Conservation (phyloP, 2,329 filamentous ascomycete genomes). For the Aspergillus puulaauensis region DNA sequence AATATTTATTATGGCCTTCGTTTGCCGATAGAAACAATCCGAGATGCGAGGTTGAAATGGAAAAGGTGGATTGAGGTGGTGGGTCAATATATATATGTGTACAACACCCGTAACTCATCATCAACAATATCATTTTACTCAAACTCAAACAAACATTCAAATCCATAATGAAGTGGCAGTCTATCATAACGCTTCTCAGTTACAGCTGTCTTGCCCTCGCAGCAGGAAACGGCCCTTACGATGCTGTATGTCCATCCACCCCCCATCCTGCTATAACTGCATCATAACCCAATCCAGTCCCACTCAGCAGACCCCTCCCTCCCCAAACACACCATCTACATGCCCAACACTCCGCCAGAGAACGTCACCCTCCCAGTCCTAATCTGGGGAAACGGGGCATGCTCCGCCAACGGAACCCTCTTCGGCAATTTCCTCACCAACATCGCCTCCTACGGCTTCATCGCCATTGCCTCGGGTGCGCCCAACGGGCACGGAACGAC, state of each 20-base stretch:
- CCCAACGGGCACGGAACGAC: neutral
- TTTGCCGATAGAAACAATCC: neutral
- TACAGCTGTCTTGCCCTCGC: neutral
- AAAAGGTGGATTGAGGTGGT: no score
- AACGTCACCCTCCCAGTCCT: conserved; percentile 7
- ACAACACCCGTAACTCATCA: neutral
- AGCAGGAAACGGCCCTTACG: conserved; percentile 1
- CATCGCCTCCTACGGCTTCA: conserved; percentile 10
- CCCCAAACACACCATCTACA: conserved; percentile 7
- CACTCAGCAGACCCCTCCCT: neutral
- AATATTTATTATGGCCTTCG: neutral
- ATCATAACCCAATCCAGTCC: neutral
- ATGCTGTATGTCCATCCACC: neutral
- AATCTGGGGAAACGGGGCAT: conserved; percentile 12
- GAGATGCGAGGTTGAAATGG: neutral
- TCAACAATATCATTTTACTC: neutral
- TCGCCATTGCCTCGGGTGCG: conserved; percentile 6
- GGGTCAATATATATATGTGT: no score
- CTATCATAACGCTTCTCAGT: neutral
- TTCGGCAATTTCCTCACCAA: conserved; percentile 11
- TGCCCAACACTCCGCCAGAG: neutral
- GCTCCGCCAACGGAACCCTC: conserved; percentile 8
- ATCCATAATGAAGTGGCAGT: neutral
- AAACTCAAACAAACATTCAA: neutral
- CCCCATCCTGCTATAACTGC: no score